phyloP scores from a whole-genome alignment of 148 eudicot genomes.

The Diospyros kaki region DNA sequence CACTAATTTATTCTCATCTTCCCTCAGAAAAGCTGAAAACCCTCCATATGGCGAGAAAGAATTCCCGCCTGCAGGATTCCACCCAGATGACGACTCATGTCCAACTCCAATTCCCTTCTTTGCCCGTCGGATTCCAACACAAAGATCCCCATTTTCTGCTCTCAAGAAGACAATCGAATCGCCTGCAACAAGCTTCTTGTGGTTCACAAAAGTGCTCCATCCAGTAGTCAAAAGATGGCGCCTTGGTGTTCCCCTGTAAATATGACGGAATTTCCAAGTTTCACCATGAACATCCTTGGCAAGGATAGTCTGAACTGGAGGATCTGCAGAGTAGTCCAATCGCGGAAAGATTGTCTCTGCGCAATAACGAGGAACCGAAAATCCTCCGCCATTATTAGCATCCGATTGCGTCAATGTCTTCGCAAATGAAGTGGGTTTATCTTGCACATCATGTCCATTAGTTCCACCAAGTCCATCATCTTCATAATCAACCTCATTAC shows the following conservation, averaged over 20 bases:
- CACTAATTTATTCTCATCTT: constrained; percentile 43
- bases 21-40: constrained; percentile 61
- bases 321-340: constrained; percentile 75
- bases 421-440: constrained; percentile 81
- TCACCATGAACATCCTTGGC: constrained; percentile 96
- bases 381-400: constrained; percentile 96
- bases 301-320: constrained; percentile 84
- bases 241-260: constrained; percentile 88
- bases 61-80: constrained; percentile 55
- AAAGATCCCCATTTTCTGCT: constrained; percentile 83
- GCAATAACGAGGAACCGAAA: constrained; percentile 90
- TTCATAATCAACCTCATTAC: constrained; percentile 34
- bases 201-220: constrained; percentile 96
- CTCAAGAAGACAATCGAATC: constrained; percentile 90
- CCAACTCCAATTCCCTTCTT: constrained; percentile 69
- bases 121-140: constrained; percentile 83
- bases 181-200: constrained; percentile 87
- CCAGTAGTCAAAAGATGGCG: constrained; percentile 91
- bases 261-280: constrained; percentile 88
- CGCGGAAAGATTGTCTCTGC: constrained; percentile 93
- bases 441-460: constrained; percentile 36
- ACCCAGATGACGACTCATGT: constrained; percentile 57
- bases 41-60: constrained; percentile 43
- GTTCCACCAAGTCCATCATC: constrained; percentile 31
- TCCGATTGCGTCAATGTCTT: constrained; percentile 93